Evolutionary conservation across 2,329 filamentous ascomycete genomes (phyloP).

Genomic region (Pezicula neosporulosa): DNA sequence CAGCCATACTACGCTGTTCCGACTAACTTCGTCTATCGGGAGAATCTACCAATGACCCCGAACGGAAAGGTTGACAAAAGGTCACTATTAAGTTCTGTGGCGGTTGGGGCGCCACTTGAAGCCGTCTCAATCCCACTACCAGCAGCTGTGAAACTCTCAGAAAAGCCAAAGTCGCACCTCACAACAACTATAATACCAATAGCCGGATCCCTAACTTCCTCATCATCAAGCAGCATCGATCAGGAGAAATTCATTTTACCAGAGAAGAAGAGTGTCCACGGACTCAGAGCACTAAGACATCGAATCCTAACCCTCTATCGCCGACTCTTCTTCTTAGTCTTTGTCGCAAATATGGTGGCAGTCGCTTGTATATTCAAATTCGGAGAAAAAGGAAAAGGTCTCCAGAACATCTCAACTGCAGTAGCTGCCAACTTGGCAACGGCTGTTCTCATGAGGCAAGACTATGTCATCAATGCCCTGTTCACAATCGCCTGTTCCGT

Average conservation of each 20-base stretch:
- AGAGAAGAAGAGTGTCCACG: conserved; percentile 36
- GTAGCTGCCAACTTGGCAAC: conserved; percentile 29
- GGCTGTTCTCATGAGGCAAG: conserved; percentile 50
- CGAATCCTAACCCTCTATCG: conserved; percentile 50
- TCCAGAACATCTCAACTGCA: conserved; percentile 7
- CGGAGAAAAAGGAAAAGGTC: neutral
- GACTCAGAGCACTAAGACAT: conserved; percentile 24
- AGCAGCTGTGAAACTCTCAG: neutral
- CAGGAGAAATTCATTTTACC: conserved; percentile 25
- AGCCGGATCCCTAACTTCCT: neutral
- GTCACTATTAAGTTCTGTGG: conserved; percentile 28
- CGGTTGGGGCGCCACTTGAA: neutral
- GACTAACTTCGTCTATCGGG: conserved; percentile 38
- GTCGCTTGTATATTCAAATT: conserved; percentile 33
- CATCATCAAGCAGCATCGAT: conserved; percentile 3
- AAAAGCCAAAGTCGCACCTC: neutral
- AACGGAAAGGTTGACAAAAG: conserved; percentile 57
- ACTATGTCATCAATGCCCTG: conserved; percentile 47
- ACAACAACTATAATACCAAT: neutral
- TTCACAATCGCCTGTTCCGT: conserved; percentile 44
- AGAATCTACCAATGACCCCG: conserved; percentile 44
- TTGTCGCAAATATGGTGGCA: conserved; percentile 42
- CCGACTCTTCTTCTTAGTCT: conserved; percentile 51
- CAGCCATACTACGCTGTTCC: conserved; percentile 56
- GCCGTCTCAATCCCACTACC: conserved; percentile 16